Evolutionary conservation across 345 rosid genomes (phyloP), one percentile per base, ranked within the genome.

Genomic region (Physaria fendleri): DNA sequence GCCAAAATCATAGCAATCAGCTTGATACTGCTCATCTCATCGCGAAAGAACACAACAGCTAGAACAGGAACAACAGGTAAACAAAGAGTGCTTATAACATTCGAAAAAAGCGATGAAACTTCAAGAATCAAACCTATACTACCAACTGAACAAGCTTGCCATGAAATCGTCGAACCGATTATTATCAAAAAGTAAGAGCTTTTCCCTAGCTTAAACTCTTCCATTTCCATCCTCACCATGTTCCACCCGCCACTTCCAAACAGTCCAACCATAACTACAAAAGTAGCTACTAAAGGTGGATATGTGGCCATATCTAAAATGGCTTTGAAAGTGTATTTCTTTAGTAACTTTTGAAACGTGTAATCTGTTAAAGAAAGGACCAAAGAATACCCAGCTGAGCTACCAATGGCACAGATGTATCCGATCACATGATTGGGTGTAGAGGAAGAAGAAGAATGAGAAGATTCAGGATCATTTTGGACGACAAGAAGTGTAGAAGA

Each of bases 131-230:
- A 62, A 34, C 74, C 74, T 5, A 69, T 21, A 34, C 56, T 48
- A 35, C 74, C 74, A 30, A 69, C 28, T 1, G 57, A 43, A 53
- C 42, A 62, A 20, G 68, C 68, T 47, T 69, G 69, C 74, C 74
- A 69, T 8, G 61, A 44, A 20, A 69, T 44, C 21, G 62, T 38
- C 2, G 68, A 6, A 14, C 69, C 62, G 2, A 54, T 18, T 14
- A 17, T 25, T 18, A 53, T 56, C 60, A 56, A 14, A 11, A 70
- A 5, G 35, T 70, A 70, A 6, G 78, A 72, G 3, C 45, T 38
- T 35, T 71, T 74, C 44, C 90, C 95, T 0, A 70, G 41, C 8
- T 48, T 12, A 48, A 54, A 82, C 25, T 56, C 52, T 46, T 56
- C 52, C 65, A 63, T 70, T 2, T 63, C 74, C 29, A 5, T 49